A percentile compares a stretch with the other conserved stretches of the same genome.
phyloP scores from a whole-genome alignment of 768 basidiomycete species.

The Xanthoconium stramineum region DNA sequence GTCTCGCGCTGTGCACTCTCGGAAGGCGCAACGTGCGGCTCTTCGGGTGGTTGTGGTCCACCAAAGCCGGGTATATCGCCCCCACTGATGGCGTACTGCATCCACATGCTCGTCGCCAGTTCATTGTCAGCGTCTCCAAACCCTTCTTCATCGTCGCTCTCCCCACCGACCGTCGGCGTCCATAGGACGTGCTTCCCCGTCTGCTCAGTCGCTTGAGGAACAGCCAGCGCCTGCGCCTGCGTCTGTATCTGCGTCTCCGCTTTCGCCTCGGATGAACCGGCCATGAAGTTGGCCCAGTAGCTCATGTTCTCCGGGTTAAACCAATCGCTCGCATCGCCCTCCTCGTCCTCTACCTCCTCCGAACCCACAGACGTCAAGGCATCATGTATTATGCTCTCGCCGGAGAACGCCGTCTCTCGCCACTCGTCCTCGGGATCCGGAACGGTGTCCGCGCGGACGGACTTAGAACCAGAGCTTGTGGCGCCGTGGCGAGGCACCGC shows the following conservation, averaged over 20 bases:
- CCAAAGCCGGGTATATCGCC: conserved; percentile 17
- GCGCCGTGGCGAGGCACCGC: conserved; percentile 5
- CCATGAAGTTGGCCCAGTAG: conserved; percentile 32
- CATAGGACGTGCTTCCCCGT: conserved; percentile 22
- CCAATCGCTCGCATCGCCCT: conserved; percentile 21
- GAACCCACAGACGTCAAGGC: neutral
- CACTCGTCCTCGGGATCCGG: conserved; percentile 15
- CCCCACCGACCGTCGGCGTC: conserved; percentile 20
- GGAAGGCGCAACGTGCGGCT: neutral
- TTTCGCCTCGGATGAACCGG: conserved; percentile 11
- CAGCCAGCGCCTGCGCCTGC: neutral
- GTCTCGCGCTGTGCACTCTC: conserved; percentile 7
- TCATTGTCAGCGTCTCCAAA: conserved; percentile 13
- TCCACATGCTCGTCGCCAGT: conserved; percentile 25
- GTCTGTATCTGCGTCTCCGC: neutral
- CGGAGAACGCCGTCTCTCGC: neutral
- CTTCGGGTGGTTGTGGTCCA: neutral
- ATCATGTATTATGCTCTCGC: conserved; percentile 5
- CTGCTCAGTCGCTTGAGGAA: conserved; percentile 3
- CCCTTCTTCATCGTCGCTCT: conserved; percentile 25
- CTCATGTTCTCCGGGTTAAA: conserved; percentile 20
- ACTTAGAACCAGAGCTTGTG: conserved; percentile 7
- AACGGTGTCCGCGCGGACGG: conserved; percentile 11
- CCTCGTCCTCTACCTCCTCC: conserved; percentile 17
- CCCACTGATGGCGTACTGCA: conserved; percentile 31